Evolutionary conservation across 225 moss, liverwort and hornwort genomes (phyloP).

Genomic region (Ulota crispa): DNA sequence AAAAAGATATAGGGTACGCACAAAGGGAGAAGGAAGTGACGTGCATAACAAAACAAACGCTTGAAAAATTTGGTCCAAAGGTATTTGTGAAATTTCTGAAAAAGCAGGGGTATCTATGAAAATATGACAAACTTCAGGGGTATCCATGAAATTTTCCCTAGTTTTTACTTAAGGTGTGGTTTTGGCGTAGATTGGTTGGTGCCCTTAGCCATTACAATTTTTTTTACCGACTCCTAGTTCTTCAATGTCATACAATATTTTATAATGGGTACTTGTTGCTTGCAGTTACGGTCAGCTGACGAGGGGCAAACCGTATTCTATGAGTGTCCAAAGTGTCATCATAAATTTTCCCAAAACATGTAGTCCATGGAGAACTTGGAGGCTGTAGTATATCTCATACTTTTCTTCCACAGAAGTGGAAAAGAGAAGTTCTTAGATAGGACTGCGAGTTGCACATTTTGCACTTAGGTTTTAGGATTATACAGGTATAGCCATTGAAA

Average conservation of each 20-base stretch:
- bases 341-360: constrained; percentile 97
- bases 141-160: no score
- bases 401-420: no score
- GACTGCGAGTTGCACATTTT: background rate
- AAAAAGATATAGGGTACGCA: no score
- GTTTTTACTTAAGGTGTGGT: background rate
- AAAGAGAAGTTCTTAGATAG: background rate
- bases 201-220: background rate
- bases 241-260: background rate
- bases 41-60: no score
- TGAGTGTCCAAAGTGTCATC: constrained; percentile 87
- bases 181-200: no score
- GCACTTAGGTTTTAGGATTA: background rate
- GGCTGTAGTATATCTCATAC: background rate
- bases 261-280: background rate
- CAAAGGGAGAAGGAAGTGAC: no score
- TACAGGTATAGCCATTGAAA: background rate
- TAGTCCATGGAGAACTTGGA: constrained; percentile 27
- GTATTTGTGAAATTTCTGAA: no score
- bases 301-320: constrained; percentile 99
- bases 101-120: no score
- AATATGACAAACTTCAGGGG: no score
- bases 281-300: constrained; percentile 93
- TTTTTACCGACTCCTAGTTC: background rate
- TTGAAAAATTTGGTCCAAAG: no score